Percentiles rank a stretch among this genome's conserved stretches.
Conservation (phyloP, 495 filamentous ascomycete species). For the Penicillium dipodomyicola region DNA sequence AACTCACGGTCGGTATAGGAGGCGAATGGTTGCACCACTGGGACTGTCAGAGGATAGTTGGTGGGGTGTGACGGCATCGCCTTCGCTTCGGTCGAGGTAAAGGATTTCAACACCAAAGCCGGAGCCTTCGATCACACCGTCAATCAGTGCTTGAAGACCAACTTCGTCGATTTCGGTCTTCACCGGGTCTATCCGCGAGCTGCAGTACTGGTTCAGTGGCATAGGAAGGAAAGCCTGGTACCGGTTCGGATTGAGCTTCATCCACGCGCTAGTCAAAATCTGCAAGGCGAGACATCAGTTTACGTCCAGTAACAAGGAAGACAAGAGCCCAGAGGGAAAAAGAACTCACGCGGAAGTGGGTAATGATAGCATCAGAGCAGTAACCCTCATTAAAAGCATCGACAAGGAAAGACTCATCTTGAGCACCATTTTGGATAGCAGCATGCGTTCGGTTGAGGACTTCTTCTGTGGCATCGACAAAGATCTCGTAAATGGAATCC, state of each 20-base stretch:
- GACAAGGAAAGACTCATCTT: conserved; percentile 61
- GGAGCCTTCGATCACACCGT: conserved; percentile 70
- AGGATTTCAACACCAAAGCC: conserved; percentile 81
- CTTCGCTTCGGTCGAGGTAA: conserved; percentile 86
- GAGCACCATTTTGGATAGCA: conserved; percentile 51
- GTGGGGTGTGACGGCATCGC: conserved; percentile 75
- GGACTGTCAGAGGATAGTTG: conserved; percentile 57
- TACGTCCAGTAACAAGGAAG: background rate
- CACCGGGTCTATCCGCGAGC: conserved; percentile 66
- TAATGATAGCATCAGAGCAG: conserved; percentile 69
- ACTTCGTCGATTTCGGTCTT: conserved; percentile 86
- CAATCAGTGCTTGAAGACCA: conserved; percentile 71
- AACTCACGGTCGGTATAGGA: conserved; percentile 71
- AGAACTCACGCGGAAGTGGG: conserved; percentile 60
- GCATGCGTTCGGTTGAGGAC: conserved; percentile 59
- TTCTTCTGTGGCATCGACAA: conserved; percentile 68
- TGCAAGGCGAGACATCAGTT: conserved; percentile 35
- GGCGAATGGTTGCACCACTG: conserved; percentile 55
- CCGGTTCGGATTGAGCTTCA: conserved; percentile 66
- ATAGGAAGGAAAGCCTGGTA: conserved; percentile 70
- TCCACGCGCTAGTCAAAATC: conserved; percentile 82
- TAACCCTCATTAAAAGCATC: conserved; percentile 73
- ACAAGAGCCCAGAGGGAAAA: background rate
- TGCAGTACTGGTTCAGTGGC: conserved; percentile 68
- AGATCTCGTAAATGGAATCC: conserved; percentile 73